Base-by-base conservation (phyloP, 371 early-diverging fungal genomes). In the Lichtheimia ornata region DNA sequence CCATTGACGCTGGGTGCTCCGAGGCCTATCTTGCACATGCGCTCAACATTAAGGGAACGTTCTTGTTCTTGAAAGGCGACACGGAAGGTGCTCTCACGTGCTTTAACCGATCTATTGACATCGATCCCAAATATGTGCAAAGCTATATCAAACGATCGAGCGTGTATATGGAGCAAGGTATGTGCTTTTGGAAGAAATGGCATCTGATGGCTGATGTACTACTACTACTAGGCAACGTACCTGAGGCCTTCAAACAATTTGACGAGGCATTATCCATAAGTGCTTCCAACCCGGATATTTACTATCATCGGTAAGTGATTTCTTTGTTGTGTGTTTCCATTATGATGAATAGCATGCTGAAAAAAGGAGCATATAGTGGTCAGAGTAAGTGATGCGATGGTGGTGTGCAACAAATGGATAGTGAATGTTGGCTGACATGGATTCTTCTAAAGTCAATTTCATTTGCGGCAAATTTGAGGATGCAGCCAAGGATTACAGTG, bases 81-180 rank as follows among this genome's bases (percentile, higher is more conserved):
- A 85, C 93, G 44, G 74, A 84, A 55, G 74, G 71, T 64, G 93
- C 98, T n/a, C 69, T 91, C 25, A 73, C 65, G 5, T 90, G 88
- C 63, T 83, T 97, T 56, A 85, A 95, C 70, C 85, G 83, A 74
- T 88, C 96, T 9, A 77, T 96, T 49, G 87, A 89, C 64, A 64
- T 87, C 25, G 89, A 95, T 53, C 88, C 93, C 40, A 84, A 77
- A 53, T 88, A 90, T 73, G 83, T 92, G 50, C 89, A 94, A 77
- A 88, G 90, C 41, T 85, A 89, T 52, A 89, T 96, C 66, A 95
- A 95, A 83, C 85, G 91, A 45, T 95, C 94, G 28, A 91, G 91
- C 51, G 79, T 95, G 61, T 93, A 82, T 65, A 94, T 95, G 84
- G 97, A 97, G 69, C 87, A 82, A 77, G 82, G 83, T 82, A 22